Conservation (phyloP, 1,284 basidiomycete species). For the Papiliotrema flavescens region DNA sequence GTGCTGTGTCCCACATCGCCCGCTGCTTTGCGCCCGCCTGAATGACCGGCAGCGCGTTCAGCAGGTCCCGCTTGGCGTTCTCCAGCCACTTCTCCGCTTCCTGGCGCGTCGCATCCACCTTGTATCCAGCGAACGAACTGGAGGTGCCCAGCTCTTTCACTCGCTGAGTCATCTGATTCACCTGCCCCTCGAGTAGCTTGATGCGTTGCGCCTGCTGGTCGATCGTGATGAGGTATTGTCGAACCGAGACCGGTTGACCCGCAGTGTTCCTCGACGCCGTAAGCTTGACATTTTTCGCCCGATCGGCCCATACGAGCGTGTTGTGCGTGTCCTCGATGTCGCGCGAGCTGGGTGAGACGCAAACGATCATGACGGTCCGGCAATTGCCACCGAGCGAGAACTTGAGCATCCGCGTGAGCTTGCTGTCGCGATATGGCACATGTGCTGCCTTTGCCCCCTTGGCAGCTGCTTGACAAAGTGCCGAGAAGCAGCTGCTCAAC, state of each 20-base stretch:
- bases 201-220: conserved; percentile 55
- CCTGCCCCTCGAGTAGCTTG: conserved; percentile 66
- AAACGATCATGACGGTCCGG: conserved; percentile 97
- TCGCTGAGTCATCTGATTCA: conserved; percentile 65
- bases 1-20: conserved; percentile 71
- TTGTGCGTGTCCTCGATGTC: conserved; percentile 98
- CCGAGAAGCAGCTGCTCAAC: conserved; percentile 93
- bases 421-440: conserved; percentile 92
- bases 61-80: conserved; percentile 65
- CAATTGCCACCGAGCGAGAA: conserved; percentile 96
- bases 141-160: neutral
- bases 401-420: conserved; percentile 90
- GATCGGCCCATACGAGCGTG: conserved; percentile 90
- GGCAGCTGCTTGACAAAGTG: conserved; percentile 72
- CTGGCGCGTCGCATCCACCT: conserved; percentile 62
- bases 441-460: conserved; percentile 69
- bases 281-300: conserved; percentile 94
- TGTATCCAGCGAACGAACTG: conserved; percentile 55
- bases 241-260: conserved; percentile 87
- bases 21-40: conserved; percentile 71
- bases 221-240: conserved; percentile 90
- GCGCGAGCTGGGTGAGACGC: conserved; percentile 84
- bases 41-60: conserved; percentile 65
- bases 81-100: conserved; percentile 67
- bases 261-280: conserved; percentile 85